Conservation (phyloP, 1,139 yeast species). For the Candida labiduridarum region DNA sequence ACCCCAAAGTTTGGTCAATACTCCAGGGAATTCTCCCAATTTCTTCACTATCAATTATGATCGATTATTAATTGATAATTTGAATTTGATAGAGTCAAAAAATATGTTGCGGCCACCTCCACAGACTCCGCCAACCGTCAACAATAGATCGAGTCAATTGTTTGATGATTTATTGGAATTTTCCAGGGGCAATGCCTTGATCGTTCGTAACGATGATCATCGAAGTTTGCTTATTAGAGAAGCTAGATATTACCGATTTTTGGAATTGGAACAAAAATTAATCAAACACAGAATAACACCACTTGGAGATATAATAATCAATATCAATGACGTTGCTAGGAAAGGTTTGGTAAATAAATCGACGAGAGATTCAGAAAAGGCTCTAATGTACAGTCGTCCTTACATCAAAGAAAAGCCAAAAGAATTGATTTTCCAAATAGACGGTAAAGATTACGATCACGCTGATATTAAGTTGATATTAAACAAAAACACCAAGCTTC, state of each 20-base stretch:
- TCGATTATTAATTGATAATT: constrained; percentile 49
- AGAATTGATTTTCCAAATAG: constrained; percentile 59
- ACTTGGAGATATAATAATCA: constrained; percentile 59
- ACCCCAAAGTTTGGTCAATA: constrained; percentile 51
- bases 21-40: constrained; percentile 75
- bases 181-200: constrained; percentile 54
- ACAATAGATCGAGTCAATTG: constrained; percentile 56
- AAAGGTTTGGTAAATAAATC: constrained; percentile 41
- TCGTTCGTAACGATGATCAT: constrained; percentile 54
- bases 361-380: constrained; percentile 21
- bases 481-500: constrained; percentile 28
- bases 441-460: constrained; percentile 20
- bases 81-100: constrained; percentile 35
- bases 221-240: constrained; percentile 62
- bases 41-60: constrained; percentile 68
- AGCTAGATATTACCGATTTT: constrained; percentile 75
- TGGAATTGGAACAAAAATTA: constrained; percentile 72
- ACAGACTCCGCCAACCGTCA: constrained; percentile 55
- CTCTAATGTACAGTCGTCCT: constrained; percentile 59
- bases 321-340: constrained; percentile 48
- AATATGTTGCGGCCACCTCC: constrained; percentile 77
- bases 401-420: constrained; percentile 47
- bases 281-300: constrained; percentile 51
- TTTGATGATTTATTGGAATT: constrained; percentile 62
- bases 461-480: constrained; percentile 34